Base-by-base conservation (phyloP, 805 yeast species). In the Clavispora carvajalis region DNA sequence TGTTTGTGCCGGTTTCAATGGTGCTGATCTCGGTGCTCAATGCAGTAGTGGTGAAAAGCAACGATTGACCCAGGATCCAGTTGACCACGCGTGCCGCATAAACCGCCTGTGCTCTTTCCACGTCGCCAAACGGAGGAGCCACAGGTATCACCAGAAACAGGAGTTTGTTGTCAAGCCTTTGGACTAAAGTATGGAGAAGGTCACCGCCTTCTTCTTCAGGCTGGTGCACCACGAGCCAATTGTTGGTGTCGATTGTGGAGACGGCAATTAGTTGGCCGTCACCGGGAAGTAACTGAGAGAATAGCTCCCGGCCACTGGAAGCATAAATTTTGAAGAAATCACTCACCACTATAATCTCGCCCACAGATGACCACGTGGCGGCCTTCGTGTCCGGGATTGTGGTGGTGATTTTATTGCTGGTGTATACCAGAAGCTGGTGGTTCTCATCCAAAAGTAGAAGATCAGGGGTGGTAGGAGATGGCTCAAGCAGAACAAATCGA, bases 1-100 rank as follows among this genome's bases (percentile, higher is more conserved):
- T 25, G 1, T 48, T 30, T 4, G 36, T 34, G 5, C 48, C 51
- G 10, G 53, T 34, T 18, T 42, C 47, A 5, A 40, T 63, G 49
- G 81, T 60, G 7, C 76, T 60, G 12, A 85, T 53, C 40, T 85
- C 95, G 3, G 85, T 70, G 0, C 93, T 77, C 18, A 78, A 71
- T 0, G 89, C 75, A 2, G 83, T 74, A 1, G 85, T 75, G 1
- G 83, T 44, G 16, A 87, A 55, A 4, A 46, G 63, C 54, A 45
- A 55, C 37, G 19, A 56, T 43, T 31, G 31, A 4, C 45, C 49
- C 5, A 54, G 45, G 5, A 70, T 56, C 73, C 86, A 73, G 15
- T 65, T 51, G 17, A 58, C 49, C 8, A 81, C 51, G 2, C 49
- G 39, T 3, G 64, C 55, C 1, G 67, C 42, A 52, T 82, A 82